Conservation (phyloP, 768 basidiomycete genomes). For the Dacryopinax spathularia region DNA sequence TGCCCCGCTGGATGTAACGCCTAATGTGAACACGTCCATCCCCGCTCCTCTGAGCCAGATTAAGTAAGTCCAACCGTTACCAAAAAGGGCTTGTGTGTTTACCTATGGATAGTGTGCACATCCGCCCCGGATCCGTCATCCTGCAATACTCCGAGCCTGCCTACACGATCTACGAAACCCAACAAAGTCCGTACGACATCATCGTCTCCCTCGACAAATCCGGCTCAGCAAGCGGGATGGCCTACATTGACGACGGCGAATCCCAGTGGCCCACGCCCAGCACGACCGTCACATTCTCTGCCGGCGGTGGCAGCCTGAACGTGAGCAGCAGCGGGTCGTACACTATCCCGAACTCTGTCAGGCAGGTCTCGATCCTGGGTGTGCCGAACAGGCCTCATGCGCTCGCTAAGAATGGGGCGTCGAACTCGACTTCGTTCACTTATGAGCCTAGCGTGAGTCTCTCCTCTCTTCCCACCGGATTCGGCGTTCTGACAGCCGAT, state of each 20-base stretch:
- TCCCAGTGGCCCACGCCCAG: conserved; percentile 43
- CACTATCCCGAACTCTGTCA: background rate
- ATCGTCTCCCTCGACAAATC: conserved; percentile 39
- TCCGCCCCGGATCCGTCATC: conserved; percentile 54
- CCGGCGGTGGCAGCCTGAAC: conserved; percentile 23
- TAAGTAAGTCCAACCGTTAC: conserved; percentile 21
- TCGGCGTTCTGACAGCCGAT: background rate
- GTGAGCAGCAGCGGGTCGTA: conserved; percentile 17
- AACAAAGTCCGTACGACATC: conserved; percentile 44
- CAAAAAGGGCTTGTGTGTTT: too few relatives aligned
- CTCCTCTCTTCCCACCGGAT: background rate
- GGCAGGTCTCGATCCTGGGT: background rate
- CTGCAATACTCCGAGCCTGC: conserved; percentile 47
- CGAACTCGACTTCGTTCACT: background rate
- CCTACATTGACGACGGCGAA: conserved; percentile 59
- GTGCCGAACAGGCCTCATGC: background rate
- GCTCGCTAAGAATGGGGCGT: background rate
- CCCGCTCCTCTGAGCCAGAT: conserved; percentile 60
- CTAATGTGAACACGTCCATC: conserved; percentile 30
- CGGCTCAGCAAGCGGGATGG: conserved; percentile 42
- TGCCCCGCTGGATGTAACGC: conserved; percentile 32
- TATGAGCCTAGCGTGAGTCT: background rate
- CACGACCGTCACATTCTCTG: conserved; percentile 35
- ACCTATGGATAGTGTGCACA: conserved; percentile 33
- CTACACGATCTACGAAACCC: conserved; percentile 57